Evolutionary conservation across 306 rosid genomes (phyloP).

Genomic region (Quercus dentata): DNA sequence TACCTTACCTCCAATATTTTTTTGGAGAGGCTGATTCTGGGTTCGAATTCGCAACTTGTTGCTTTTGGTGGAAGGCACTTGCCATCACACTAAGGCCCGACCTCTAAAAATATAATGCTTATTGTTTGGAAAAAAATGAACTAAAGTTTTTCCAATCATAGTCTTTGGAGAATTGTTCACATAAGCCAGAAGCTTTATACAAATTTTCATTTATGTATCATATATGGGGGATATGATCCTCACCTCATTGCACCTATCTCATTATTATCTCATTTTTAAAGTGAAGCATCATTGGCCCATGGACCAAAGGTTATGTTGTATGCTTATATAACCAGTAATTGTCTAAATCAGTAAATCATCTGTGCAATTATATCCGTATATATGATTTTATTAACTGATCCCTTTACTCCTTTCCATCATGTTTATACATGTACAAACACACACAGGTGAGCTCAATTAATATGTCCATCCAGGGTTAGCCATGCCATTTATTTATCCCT

Average conservation of each 20-base stretch:
- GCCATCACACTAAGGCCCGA: too few species aligned
- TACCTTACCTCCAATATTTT: too few species aligned
- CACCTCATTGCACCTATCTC: not conserved
- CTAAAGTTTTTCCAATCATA: not conserved
- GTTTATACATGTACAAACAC: not conserved
- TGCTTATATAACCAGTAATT: not conserved
- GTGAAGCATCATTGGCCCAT: too few species aligned
- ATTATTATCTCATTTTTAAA: too few species aligned
- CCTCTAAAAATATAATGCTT: too few species aligned
- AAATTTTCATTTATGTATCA: not conserved
- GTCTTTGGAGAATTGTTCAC: not conserved
- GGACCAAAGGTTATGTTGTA: too few species aligned
- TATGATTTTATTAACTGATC: not conserved
- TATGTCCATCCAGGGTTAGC: not conserved
- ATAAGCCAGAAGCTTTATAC: not conserved
- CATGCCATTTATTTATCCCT: not conserved
- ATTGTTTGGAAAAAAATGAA: not conserved
- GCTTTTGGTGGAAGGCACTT: too few species aligned
- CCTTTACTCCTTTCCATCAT: not conserved
- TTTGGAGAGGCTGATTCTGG: too few species aligned
- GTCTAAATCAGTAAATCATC: not conserved
- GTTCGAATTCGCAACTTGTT: too few species aligned
- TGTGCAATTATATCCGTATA: not conserved
- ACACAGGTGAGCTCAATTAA: not conserved
- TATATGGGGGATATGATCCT: not conserved